Evolutionary conservation across 129 eudicot species (phyloP).

Genomic region (Centrapalus pauciflorus): DNA sequence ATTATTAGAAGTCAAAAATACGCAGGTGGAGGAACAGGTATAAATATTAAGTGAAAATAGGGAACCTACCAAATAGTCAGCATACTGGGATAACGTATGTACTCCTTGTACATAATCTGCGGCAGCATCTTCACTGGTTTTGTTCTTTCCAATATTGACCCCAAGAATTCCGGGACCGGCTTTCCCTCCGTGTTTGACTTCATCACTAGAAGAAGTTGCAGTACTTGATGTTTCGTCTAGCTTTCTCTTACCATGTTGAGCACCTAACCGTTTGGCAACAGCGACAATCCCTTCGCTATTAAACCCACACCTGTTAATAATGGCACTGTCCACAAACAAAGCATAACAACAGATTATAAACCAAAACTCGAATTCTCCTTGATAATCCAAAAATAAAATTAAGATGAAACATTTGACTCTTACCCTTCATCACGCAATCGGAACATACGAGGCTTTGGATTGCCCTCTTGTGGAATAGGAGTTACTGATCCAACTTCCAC

Average conservation of each 20-base stretch:
- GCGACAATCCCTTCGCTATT: constrained; percentile 96
- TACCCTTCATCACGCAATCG: constrained; percentile 80
- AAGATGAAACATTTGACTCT: constrained; percentile 11
- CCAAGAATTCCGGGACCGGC: constrained; percentile 99
- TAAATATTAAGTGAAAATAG: neutral
- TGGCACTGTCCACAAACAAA: constrained; percentile 55
- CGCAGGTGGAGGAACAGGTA: neutral
- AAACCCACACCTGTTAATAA: constrained; percentile 93
- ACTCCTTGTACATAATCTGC: constrained; percentile 99
- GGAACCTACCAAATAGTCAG: constrained; percentile 89
- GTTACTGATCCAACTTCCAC: constrained; percentile 97
- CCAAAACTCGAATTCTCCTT: neutral
- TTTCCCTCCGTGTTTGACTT: constrained; percentile 88
- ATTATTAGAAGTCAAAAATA: neutral
- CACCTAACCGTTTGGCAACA: constrained; percentile 97
- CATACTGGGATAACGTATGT: constrained; percentile 97
- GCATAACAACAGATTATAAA: neutral
- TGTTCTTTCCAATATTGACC: constrained; percentile 92
- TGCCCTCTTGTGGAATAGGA: constrained; percentile 95
- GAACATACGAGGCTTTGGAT: constrained; percentile 96
- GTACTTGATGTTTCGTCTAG: constrained; percentile 78
- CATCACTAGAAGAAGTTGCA: constrained; percentile 53
- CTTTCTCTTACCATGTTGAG: constrained; percentile 96
- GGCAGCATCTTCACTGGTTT: constrained; percentile 96
- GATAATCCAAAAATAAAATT: neutral